Conservation (phyloP, 768 basidiomycete species). For the Kwoniella mangroviensis region DNA sequence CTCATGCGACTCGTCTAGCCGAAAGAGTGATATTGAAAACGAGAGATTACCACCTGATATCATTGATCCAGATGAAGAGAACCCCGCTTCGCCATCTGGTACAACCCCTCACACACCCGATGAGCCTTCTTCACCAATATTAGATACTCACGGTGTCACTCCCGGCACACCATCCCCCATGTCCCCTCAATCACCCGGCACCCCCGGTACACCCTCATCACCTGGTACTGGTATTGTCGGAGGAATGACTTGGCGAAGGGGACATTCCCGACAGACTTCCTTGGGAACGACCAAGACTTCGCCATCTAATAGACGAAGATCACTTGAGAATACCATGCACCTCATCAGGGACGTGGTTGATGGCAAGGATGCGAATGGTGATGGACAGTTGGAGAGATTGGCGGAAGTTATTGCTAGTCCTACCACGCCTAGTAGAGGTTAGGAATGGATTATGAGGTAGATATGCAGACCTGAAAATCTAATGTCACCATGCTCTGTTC, state of each 20-base stretch:
- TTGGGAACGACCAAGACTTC: slow-evolving; percentile 94
- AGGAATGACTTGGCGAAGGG: slow-evolving; percentile 60
- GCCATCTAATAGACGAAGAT: slow-evolving; percentile 87
- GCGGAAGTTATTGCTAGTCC: slow-evolving; percentile 57
- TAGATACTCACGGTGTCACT: slow-evolving; percentile 1
- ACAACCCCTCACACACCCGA: slow-evolving; percentile 52
- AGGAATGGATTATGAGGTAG: background rate
- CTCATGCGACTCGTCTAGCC: slow-evolving; percentile 61
- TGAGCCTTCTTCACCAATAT: slow-evolving; percentile 39
- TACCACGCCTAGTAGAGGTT: slow-evolving; percentile 12
- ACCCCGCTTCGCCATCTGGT: slow-evolving; percentile 49
- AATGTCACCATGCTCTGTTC: too few species aligned
- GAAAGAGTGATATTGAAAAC: slow-evolving; percentile 98
- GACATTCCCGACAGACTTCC: slow-evolving; percentile 72
- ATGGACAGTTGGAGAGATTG: slow-evolving; percentile 54
- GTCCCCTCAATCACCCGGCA: slow-evolving; percentile 15
- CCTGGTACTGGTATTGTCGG: slow-evolving; percentile 32
- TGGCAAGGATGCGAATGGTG: slow-evolving; percentile 64
- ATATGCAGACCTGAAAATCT: too few species aligned
- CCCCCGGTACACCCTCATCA: slow-evolving; percentile 30
- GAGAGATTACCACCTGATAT: slow-evolving; percentile 96
- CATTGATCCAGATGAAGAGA: slow-evolving; percentile 65
- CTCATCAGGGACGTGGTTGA: slow-evolving; percentile 93
- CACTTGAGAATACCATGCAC: slow-evolving; percentile 92
- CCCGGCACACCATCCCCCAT: slow-evolving; percentile 15